Conservation (phyloP, 1,139 yeast species). For the Kodamaea sp. region DNA sequence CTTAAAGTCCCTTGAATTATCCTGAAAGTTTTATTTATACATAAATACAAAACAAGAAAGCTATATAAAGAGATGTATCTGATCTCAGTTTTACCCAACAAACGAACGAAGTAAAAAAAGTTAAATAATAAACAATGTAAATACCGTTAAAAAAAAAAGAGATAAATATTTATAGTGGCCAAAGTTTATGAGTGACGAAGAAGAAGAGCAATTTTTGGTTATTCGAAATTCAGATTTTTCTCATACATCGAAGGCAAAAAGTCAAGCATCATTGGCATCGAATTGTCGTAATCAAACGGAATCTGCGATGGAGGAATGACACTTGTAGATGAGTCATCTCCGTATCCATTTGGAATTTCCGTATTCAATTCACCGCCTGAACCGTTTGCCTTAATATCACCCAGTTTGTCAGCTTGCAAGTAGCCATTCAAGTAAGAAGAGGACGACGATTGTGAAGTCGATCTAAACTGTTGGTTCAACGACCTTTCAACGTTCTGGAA, state of each 20-base stretch:
- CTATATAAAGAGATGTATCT: constrained; percentile 1
- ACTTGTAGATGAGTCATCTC: constrained; percentile 4
- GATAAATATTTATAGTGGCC: constrained; percentile 2
- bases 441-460: constrained; percentile 9
- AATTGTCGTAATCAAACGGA: constrained; percentile 16
- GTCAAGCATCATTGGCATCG: constrained; percentile 15
- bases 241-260: constrained; percentile 10
- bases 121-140: constrained; percentile 1
- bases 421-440: neutral
- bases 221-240: constrained; percentile 4
- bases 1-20: constrained; percentile 29
- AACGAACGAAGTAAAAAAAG: constrained; percentile 1
- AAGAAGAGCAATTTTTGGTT: neutral
- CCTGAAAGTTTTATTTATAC: neutral
- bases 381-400: neutral
- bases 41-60: constrained; percentile 4
- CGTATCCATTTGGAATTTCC: too few species aligned
- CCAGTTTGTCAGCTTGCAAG: neutral
- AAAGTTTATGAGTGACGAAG: too few species aligned
- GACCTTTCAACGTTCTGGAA: too few species aligned
- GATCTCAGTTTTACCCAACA: constrained; percentile 4
- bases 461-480: too few species aligned
- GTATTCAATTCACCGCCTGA: too few species aligned
- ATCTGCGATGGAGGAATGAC: constrained; percentile 15
- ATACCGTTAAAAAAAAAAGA: constrained; percentile 1